Base-by-base conservation (phyloP, 1,284 basidiomycete species). In the Tilletia setariae region DNA sequence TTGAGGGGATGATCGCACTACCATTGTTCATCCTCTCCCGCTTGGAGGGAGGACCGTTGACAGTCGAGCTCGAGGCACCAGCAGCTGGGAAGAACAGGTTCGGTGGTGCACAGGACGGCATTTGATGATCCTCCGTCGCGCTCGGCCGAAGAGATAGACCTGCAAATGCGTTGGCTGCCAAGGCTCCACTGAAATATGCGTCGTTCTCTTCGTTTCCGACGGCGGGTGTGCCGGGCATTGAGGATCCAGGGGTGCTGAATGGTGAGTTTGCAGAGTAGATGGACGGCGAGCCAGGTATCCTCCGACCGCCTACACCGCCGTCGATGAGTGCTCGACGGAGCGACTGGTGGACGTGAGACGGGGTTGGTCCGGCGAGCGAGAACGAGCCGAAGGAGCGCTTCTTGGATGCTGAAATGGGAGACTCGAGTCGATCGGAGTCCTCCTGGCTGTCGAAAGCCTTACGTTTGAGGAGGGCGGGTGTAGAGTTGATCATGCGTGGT, bases 81-180 rank as follows among this genome's bases (percentile, higher is more conserved):
- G 79, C 71, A n/a, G 78, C 71, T n/a, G 80, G 80, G 74, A 82
- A 82, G 70, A 82, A 82, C 53, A 82, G 74, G 44, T 82, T 82
- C 16, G 80, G 80, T 30, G 80, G 80, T 13, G 80, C 80, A 53
- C 80, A 82, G 19, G 79, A 80, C n/a, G 80, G 80, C 32, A 81
- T 71, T 56, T 81, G 74, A 64, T 79, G 76, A 46, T 81, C 77
- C 6, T 76, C 73, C 47, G 70, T 53, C 47, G 67, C 70, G 59
- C 49, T 72, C n/a, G 69, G 68, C 13, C 80, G 76, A 30, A 82
- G 71, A 16, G 78, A 78, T 16, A 82, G 67, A 4, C 76, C 75
- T 8, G 79, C 79, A 64, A 82, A 81, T 53, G 79, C 77, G 19
- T 70, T 56, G 32, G 75, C 74, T 9, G 76, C 72, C 30, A 67